Base-by-base conservation (phyloP, 2,329 filamentous ascomycete species). In the Colletotrichum euphorbiae region DNA sequence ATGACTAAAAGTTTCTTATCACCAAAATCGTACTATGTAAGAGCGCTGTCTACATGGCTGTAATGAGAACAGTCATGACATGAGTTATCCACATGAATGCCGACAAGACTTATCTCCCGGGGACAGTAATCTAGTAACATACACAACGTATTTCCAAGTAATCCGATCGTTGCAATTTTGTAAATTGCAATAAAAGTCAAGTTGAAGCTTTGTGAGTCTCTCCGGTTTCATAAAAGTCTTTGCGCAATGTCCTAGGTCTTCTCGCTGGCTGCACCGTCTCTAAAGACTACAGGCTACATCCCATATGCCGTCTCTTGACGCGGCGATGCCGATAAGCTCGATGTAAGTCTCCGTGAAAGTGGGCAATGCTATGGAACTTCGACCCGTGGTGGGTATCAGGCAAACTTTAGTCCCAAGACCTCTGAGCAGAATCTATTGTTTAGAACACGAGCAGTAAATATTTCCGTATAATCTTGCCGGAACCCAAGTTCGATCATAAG, bases 391-490 rank as follows among this genome's bases (percentile, higher is more conserved):
- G 36, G 36, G 36, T 38, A 38, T 38, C 36, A 38, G 1, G 43
- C 8, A 45, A 45, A 4, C 3, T 45, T 12, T 11, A 2, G 7
- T 3, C 19, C n/a, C 43, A 0, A 46, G 11, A 38, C 15, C 24
- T 7, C 45, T 0, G 6, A 24, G 45, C 19, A 48, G 45, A 15
- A 24, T 0, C 3, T 21, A 48, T 48, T 0, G n/a, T n/a, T 19
- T 8, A 24, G 45, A 24, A 15, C 45, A 48, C 11, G 19, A 1
- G 11, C 19, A 48, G 19, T 0, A 24, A 48, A 24, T 48, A 0
- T 8, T 9, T 48, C 3, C 6, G 45, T 0, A 0, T 3, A 11
- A 48, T 4, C 0, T 4, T 48, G 12, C 2, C 45, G n/a, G 0
- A 7, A 15, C 11, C 19, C 0, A 48, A 13, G 17, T 0, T n/a